A percentile compares a stretch with the other conserved stretches of the same genome.
Conservation (phyloP, 73 alveolate species). For the Paramecium biaurelia region DNA sequence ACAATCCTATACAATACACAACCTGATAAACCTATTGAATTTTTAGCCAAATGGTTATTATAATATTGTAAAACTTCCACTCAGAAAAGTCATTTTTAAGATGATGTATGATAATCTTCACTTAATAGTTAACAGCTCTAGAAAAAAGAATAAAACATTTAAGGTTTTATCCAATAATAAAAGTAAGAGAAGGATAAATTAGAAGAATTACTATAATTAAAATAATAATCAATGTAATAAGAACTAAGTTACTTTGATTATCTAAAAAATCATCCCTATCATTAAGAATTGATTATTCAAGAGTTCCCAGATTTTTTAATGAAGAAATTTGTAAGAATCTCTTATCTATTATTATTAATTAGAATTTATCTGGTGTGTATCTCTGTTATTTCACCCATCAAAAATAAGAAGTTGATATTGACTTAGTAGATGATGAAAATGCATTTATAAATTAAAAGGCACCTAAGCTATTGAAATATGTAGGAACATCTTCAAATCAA, state of each 20-base stretch:
- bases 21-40: constrained; percentile 81
- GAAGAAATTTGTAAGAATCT: constrained; percentile 32
- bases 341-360: neutral
- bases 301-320: constrained; percentile 16
- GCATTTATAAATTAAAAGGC: constrained; percentile 22
- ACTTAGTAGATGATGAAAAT: constrained; percentile 2
- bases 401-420: constrained; percentile 43
- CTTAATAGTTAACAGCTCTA: neutral
- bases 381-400: neutral
- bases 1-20: constrained; percentile 67
- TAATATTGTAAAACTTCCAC: constrained; percentile 67
- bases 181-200: neutral
- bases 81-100: neutral
- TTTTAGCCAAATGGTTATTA: constrained; percentile 80
- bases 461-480: neutral
- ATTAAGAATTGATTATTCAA: neutral
- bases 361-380: constrained; percentile 20
- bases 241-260: neutral
- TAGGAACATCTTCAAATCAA: constrained; percentile 30
- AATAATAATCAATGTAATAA: neutral
- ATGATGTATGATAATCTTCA: neutral
- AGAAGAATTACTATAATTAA: neutral
- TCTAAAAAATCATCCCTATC: neutral
- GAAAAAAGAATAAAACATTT: neutral
- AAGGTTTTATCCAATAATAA: neutral